Percentiles rank a stretch among this genome's conserved stretches.
Evolutionary conservation across 2,329 filamentous ascomycete species (phyloP).

Genomic region (Fusarium brevicatenulatum): DNA sequence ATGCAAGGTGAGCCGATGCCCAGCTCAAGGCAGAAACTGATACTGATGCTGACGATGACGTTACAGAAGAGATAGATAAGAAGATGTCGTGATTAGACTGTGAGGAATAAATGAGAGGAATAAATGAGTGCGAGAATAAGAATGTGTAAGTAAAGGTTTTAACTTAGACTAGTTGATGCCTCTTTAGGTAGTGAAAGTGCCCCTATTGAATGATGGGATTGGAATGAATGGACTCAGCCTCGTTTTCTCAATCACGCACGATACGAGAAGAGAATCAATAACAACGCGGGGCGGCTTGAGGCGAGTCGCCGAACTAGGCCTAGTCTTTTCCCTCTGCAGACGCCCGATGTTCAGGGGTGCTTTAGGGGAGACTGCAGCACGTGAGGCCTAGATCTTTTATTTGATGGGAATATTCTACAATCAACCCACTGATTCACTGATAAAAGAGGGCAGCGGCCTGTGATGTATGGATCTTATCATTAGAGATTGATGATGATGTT

Average conservation of each 20-base stretch:
- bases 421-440: neutral
- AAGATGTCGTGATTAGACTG: neutral
- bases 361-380: constrained; percentile 8
- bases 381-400: constrained; percentile 12
- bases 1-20: constrained; percentile 9
- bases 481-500: neutral
- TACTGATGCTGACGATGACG: constrained; percentile 10
- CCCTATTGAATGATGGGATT: constrained; percentile 20
- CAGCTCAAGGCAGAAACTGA: constrained; percentile 2
- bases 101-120: neutral
- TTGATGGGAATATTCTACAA: neutral
- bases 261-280: constrained; percentile 31
- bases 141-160: neutral
- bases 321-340: constrained; percentile 4
- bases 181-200: constrained; percentile 1
- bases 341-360: constrained; percentile 14
- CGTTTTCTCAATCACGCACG: constrained; percentile 5
- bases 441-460: neutral
- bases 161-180: neutral
- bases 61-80: neutral
- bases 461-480: neutral
- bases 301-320: constrained; percentile 15
- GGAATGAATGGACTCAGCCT: constrained; percentile 25
- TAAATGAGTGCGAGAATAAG: neutral
- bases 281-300: constrained; percentile 20